Percentiles rank a stretch among this genome's conserved stretches.
phyloP scores from a whole-genome alignment of 2,329 filamentous ascomycete genomes.

The Calonectria pteridis region DNA sequence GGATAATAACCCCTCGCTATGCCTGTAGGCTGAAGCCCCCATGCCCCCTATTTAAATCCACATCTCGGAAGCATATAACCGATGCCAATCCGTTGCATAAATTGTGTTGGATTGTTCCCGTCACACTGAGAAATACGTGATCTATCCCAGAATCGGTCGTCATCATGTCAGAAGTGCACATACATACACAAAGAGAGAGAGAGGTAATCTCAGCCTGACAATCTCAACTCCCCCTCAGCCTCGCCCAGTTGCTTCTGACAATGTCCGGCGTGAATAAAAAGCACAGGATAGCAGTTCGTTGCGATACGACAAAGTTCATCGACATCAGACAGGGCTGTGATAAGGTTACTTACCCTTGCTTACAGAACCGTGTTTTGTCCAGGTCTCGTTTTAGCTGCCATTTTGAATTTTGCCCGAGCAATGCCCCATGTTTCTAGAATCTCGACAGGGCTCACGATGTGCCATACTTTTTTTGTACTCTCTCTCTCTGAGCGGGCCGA shows the following conservation, averaged over 20 bases:
- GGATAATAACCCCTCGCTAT: neutral
- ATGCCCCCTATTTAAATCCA: neutral
- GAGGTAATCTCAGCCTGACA: neutral
- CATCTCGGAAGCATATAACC: neutral
- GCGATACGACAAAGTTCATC: neutral
- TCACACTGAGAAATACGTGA: too few species aligned
- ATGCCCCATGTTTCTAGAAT: neutral
- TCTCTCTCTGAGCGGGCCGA: neutral
- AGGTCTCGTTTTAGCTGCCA: neutral
- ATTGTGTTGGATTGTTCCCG: neutral
- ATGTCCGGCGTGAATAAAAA: neutral
- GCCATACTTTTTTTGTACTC: neutral
- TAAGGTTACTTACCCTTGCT: neutral
- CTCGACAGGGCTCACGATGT: neutral
- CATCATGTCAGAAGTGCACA: neutral
- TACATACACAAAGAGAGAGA: too few species aligned
- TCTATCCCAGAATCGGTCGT: too few species aligned
- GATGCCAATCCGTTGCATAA: neutral
- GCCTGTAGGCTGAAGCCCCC: neutral
- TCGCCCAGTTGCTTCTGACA: neutral
- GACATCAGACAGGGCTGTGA: neutral
- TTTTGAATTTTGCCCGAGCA: neutral
- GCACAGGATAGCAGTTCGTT: neutral
- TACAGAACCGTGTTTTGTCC: too few species aligned
- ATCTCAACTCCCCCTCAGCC: neutral